Percentiles rank a stretch among this genome's conserved stretches.
phyloP scores from a whole-genome alignment of 768 basidiomycete genomes.

The Kwoniella pini region DNA sequence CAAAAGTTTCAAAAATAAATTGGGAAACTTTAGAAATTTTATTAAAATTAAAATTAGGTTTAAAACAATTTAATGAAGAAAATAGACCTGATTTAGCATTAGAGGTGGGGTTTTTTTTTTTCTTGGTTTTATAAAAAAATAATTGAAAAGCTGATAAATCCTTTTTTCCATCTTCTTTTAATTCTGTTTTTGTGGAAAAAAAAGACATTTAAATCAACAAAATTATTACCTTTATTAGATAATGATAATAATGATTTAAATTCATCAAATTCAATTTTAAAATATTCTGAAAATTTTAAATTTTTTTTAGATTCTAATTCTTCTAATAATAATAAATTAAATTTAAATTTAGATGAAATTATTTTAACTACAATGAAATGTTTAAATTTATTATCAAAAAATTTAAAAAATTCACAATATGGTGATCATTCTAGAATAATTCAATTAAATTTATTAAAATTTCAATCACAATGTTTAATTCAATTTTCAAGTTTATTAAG shows the following conservation, averaged over 20 bases:
- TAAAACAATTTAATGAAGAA: conserved; percentile 71
- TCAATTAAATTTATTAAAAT: conserved; percentile 65
- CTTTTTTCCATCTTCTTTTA: background rate
- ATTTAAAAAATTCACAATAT: conserved; percentile 68
- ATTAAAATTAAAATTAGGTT: conserved; percentile 76
- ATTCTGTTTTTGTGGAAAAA: no score
- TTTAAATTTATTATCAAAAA: conserved; percentile 76
- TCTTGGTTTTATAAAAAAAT: no score
- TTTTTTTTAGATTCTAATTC: conserved; percentile 78
- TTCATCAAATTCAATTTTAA: conserved; percentile 76
- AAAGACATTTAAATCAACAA: conserved; percentile 87
- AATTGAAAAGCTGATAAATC: no score
- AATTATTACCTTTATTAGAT: conserved; percentile 81
- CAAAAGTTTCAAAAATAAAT: conserved; percentile 67
- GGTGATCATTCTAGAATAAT: conserved; percentile 64
- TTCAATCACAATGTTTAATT: conserved; percentile 22
- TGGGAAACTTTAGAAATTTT: conserved; percentile 61
- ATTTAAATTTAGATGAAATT: conserved; percentile 84
- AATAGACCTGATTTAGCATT: conserved; percentile 74
- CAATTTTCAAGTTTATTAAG: conserved; percentile 43
- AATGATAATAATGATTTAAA: no score
- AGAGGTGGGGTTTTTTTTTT: conserved; percentile 62
- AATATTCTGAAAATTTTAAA: conserved; percentile 84
- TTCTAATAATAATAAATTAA: no score
- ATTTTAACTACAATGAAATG: conserved; percentile 90